These are phyloP conservation scores for Sparassis latifolia DNA, from an alignment of 1,284 basidiomycete genomes.

Conservation along the genomic window DNA sequence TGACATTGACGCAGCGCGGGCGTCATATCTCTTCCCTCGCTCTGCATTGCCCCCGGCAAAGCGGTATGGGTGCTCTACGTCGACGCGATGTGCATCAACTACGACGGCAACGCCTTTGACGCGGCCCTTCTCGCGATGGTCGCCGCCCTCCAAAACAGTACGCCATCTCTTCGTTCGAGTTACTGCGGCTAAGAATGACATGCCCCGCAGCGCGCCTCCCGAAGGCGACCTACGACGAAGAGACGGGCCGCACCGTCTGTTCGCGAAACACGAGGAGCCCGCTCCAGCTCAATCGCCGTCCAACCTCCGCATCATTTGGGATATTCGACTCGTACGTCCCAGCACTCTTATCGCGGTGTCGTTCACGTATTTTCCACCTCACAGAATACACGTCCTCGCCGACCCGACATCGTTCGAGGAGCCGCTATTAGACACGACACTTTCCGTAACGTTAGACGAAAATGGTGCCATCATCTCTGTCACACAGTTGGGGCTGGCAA, in stretches of 20 bases:
- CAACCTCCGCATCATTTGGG: conserved; percentile 73
- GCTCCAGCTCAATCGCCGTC: conserved; percentile 44
- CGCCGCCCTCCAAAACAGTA: conserved; percentile 81
- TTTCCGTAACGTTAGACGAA: conserved; percentile 63
- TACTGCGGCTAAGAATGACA: not conserved
- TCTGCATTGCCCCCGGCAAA: conserved; percentile 78
- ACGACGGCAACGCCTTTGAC: conserved; percentile 94
- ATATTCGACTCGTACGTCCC: conserved; percentile 67
- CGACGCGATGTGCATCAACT: conserved; percentile 93
- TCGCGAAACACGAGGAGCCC: conserved; percentile 45
- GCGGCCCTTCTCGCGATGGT: conserved; percentile 85
- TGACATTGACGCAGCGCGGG: conserved; percentile 46
- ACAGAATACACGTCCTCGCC: conserved; percentile 61
- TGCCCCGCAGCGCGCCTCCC: conserved; percentile 60
- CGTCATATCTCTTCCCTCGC: conserved; percentile 56
- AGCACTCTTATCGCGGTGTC: not conserved
- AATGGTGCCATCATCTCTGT: conserved; percentile 47
- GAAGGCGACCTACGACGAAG: conserved; percentile 66
- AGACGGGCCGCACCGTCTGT: conserved; percentile 61
- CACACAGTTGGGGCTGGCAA: conserved; percentile 49
- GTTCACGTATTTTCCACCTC: not conserved
- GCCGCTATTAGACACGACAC: conserved; percentile 66
- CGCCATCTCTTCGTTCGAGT: conserved; percentile 18
- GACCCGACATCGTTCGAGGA: conserved; percentile 92
- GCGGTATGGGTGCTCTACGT: conserved; percentile 90